A percentile compares a stretch with the other conserved stretches of the same genome.
These are phyloP conservation scores for Dothistroma septosporum DNA, from an alignment of 2,329 filamentous ascomycete genomes.

Conservation along the genomic window DNA sequence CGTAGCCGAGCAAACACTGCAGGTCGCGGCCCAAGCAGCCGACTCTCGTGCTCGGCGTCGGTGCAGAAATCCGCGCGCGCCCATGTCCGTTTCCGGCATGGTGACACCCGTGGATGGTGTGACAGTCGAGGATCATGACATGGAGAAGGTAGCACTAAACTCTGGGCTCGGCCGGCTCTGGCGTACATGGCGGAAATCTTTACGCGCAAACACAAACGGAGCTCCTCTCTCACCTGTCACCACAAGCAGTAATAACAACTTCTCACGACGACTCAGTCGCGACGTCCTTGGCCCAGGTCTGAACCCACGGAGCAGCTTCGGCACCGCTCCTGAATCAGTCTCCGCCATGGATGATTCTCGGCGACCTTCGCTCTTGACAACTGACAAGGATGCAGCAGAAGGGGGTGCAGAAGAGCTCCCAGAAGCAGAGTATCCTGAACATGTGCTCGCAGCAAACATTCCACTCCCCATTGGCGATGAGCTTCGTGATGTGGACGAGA, in stretches of 20 bases:
- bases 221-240: constrained; percentile 15
- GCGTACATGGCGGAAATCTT: constrained; percentile 90
- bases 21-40: constrained; percentile 82
- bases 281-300: constrained; percentile 16
- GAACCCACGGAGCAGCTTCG: constrained; percentile 23
- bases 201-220: constrained; percentile 45
- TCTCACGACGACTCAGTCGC: constrained; percentile 19
- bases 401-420: constrained; percentile 26
- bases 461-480: constrained; percentile 63
- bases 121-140: constrained; percentile 78
- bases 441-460: constrained; percentile 53
- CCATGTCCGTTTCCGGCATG: constrained; percentile 20
- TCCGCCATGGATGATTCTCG: constrained; percentile 22
- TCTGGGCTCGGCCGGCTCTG: constrained; percentile 83
- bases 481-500: constrained; percentile 69
- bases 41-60: constrained; percentile 56
- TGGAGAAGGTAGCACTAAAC: constrained; percentile 89
- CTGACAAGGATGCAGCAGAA: constrained; percentile 8
- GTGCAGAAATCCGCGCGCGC: constrained; percentile 30
- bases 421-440: constrained; percentile 39
- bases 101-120: constrained; percentile 18
- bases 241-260: constrained; percentile 12
- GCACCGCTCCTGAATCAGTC: constrained; percentile 19
- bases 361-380: constrained; percentile 16
- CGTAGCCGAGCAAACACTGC: constrained; percentile 83